Evolutionary conservation across 2,329 filamentous ascomycete species (phyloP), one percentile per base, ranked within the genome.

Genomic region (Cladophialophora psammophila): DNA sequence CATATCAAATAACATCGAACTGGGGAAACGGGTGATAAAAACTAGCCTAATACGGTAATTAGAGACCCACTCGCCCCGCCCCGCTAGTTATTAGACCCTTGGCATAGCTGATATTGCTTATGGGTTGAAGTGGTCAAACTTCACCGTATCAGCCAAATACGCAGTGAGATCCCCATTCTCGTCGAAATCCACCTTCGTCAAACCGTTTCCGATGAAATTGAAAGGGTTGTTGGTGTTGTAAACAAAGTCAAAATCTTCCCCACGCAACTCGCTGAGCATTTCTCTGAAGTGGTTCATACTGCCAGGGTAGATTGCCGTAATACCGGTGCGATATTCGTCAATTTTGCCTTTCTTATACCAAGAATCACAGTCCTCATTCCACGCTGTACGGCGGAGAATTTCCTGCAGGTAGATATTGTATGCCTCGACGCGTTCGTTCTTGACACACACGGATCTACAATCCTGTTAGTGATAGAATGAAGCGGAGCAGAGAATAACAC

Each of bases 221-320:
- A 42, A 42, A 3, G 40, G 40, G 40, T 42, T 42, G 40, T n/a
- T n/a, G 15, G 40, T n/a, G 40, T 42, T 42, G 40, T 42, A 42
- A 13, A 42, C 13, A 13, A 42, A 42, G n/a, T 42, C 40, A 42
- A 42, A 42, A 13, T 42, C 40, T n/a, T 42, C 40, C 8, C 40
- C 40, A n/a, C 40, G 40, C 40, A 42, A 8, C 40, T 42, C 40
- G 40, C 40, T n/a, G 13, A 42, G 40, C 40, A 42, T 42, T 10
- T 42, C 40, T n/a, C 40, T n/a, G 40, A 42, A 42, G 40, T 42
- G 40, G 40, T 42, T 42, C 40, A 42, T 42, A n/a, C 40, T 42
- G 40, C 40, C 40, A 6, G 40, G 40, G 40, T 42, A 42, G 10
- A 42, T 42, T 5, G 40, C 40, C 40, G 40, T 42, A 13, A 42